phyloP scores from a whole-genome alignment of 2,329 filamentous ascomycete genomes.

The Emmonsia crescens region DNA sequence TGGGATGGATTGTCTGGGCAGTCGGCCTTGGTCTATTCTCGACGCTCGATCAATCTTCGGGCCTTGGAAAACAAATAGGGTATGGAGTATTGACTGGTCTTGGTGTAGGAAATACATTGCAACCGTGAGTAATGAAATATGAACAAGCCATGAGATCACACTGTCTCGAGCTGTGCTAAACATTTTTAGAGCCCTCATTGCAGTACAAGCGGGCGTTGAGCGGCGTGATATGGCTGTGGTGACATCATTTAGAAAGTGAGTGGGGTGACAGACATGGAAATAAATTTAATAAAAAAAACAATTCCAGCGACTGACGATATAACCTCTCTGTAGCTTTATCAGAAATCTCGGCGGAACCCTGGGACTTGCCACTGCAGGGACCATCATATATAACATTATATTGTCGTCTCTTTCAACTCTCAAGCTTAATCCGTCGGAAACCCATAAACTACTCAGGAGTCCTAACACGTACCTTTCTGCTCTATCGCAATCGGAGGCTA shows the following conservation, averaged over 20 bases:
- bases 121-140: conserved; percentile 26
- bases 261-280: not conserved
- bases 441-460: conserved; percentile 20
- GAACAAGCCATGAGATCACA: not conserved
- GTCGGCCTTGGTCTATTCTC: conserved; percentile 44
- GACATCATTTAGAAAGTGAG: conserved; percentile 28
- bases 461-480: conserved; percentile 22
- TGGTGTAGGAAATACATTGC: conserved; percentile 43
- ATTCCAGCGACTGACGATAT: conserved; percentile 1
- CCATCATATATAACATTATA: conserved; percentile 26
- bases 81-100: conserved; percentile 44
- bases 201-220: conserved; percentile 31
- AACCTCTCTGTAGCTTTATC: conserved; percentile 23
- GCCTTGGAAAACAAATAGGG: conserved; percentile 44
- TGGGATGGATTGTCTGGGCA: conserved; percentile 44
- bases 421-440: conserved; percentile 15
- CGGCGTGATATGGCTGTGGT: conserved; percentile 33
- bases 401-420: conserved; percentile 19
- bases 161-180: not conserved
- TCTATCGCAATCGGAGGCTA: conserved; percentile 15
- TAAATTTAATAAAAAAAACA: not conserved
- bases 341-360: conserved; percentile 33
- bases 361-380: conserved; percentile 30
- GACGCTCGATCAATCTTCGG: conserved; percentile 39
- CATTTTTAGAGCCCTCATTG: conserved; percentile 20